phyloP scores from a whole-genome alignment of 2,329 filamentous ascomycete species.

The Sclerotinia borealis region DNA sequence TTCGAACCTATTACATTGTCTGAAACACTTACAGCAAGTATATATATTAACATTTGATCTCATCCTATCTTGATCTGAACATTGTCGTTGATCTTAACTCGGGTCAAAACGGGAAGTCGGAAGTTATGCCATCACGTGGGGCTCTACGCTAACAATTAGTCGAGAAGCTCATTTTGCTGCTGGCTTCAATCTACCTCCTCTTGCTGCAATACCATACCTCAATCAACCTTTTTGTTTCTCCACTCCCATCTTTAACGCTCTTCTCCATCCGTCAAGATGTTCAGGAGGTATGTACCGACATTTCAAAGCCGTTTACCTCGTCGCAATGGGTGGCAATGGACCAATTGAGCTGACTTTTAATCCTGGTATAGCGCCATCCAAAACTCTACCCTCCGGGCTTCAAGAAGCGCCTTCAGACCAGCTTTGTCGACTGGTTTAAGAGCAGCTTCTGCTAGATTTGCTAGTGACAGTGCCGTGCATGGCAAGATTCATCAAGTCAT shows the following conservation, averaged over 20 bases:
- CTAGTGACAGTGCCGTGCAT: conserved; percentile 52
- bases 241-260: conserved; percentile 56
- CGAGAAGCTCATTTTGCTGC: conserved; percentile 20
- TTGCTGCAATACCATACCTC: conserved; percentile 24
- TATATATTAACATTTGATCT: neutral
- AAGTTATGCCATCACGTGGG: conserved; percentile 11
- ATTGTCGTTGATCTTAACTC: neutral
- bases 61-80: neutral
- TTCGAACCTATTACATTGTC: neutral
- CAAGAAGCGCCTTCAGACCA: conserved; percentile 53
- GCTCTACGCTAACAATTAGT: conserved; percentile 34
- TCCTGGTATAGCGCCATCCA: conserved; percentile 54
- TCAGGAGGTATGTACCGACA: conserved; percentile 64
- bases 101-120: conserved; percentile 13
- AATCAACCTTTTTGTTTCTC: conserved; percentile 46
- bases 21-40: neutral
- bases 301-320: conserved; percentile 23
- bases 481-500: conserved; percentile 80
- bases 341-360: conserved; percentile 45
- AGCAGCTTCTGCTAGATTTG: conserved; percentile 45
- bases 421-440: conserved; percentile 48
- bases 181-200: conserved; percentile 15
- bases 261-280: conserved; percentile 70
- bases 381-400: conserved; percentile 55
- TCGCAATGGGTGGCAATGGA: conserved; percentile 19